Base-by-base conservation (phyloP, 176 grass and related monocot genomes). In the Chrysopogon serrulatus region DNA sequence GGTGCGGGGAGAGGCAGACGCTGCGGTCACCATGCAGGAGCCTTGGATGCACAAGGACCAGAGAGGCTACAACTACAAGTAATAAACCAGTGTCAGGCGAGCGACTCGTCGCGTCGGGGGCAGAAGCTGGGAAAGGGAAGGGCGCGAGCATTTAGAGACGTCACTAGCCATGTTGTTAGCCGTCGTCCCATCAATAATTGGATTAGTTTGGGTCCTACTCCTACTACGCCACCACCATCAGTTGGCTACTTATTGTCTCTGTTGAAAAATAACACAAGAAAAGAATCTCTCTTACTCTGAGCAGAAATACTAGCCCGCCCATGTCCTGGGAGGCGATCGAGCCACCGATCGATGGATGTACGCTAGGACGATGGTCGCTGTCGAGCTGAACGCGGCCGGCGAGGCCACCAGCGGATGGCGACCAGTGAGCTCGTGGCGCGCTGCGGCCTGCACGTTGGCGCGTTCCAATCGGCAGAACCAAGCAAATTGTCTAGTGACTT, bases 151-250 rank as follows among this genome's bases (percentile, higher is more conserved):
- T 73, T 73, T 74, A 75, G 36, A 51, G 32, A 66, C 39, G 15
- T 26, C 36, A 32, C 68, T 74, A 74, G 16, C 34, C 8, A n/a
- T n/a, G n/a, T n/a, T 9, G 0, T 18, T 41, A 67, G 35, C n/a
- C 4, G 10, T 23, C 34, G 19, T 36, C 40, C 28, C 72, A 39
- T 28, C 88, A 81, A 90, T 89, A 75, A 84, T 86, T 66, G 66
- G 43, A 64, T 79, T 2, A 56, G 27, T 19, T 51, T 27, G 14
- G 17, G 13, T 1, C 41, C 17, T 10, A 30, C 16, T 56, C 48
- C 14, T n/a, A 36, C 36, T 26, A 23, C 59, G 14, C 59, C 59
- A 62, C 6, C 59, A 42, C 24, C 57, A 60, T 60, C 57, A 27
- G 24, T 24, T n/a, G 23, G 5, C 40, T 44, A n/a, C n/a, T n/a